A percentile compares a stretch with the other conserved stretches of the same genome.
Evolutionary conservation across 1,284 basidiomycete genomes (phyloP).

Genomic region (Heterobasidion irregulare): DNA sequence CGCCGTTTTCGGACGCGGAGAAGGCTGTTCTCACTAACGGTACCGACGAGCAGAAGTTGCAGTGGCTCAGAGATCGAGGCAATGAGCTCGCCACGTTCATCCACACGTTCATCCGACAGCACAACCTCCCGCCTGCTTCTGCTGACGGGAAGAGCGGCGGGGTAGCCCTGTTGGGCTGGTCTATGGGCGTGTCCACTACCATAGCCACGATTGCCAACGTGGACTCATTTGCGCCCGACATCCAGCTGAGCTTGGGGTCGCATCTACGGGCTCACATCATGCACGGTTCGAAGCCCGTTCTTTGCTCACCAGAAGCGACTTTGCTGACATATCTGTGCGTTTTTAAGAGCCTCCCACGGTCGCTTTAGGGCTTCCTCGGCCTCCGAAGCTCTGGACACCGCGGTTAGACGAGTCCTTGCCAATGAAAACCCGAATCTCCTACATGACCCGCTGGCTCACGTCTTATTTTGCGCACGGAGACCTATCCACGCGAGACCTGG

Average conservation of each 20-base stretch:
- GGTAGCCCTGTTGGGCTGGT: constrained; percentile 28
- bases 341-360: background rate
- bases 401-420: background rate
- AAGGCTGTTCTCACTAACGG: constrained; percentile 14
- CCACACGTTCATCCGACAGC: constrained; percentile 20
- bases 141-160: constrained; percentile 22
- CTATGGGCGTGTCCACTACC: constrained; percentile 20
- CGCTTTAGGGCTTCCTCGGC: background rate
- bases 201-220: constrained; percentile 19
- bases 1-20: constrained; percentile 15
- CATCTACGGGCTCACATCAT: constrained; percentile 12
- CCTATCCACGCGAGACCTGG: constrained; percentile 18
- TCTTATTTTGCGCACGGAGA: constrained; percentile 27
- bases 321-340: background rate
- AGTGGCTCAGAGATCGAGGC: constrained; percentile 19
- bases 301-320: background rate
- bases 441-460: constrained; percentile 19
- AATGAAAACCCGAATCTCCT: constrained; percentile 6
- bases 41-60: constrained; percentile 13
- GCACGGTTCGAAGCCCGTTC: background rate
- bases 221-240: constrained; percentile 13
- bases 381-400: background rate
- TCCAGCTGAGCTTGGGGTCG: too few relatives aligned
- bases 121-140: constrained; percentile 20
- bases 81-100: constrained; percentile 24